Evolutionary conservation across 2,329 filamentous ascomycete species (phyloP).

Genomic region (Claviceps paspali): DNA sequence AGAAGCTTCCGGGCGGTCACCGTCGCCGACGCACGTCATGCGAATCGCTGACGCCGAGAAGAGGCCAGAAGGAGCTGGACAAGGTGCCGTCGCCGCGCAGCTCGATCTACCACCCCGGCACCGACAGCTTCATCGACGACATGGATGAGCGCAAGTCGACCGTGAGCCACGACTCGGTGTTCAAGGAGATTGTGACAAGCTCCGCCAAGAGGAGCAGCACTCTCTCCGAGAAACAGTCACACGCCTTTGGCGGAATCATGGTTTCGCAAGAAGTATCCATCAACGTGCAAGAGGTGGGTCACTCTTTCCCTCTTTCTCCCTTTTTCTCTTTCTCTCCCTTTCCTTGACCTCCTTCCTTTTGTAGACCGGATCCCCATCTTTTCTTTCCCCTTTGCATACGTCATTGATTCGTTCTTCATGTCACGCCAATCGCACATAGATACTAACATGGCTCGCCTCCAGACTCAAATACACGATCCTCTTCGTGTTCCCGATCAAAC

Average conservation of each 20-base stretch:
- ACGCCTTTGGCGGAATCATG: slow-evolving; percentile 39
- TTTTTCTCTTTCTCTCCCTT: no score
- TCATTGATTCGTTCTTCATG: no score
- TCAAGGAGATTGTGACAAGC: slow-evolving; percentile 8
- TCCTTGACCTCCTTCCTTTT: no score
- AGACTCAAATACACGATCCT: background rate
- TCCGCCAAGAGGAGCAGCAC: slow-evolving; percentile 1
- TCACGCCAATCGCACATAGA: no score
- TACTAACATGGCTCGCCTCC: background rate
- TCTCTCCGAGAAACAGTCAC: slow-evolving; percentile 7
- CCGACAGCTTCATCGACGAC: slow-evolving; percentile 6
- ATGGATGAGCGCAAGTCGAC: slow-evolving; percentile 1
- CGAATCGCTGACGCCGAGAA: background rate
- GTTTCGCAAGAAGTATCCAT: slow-evolving; percentile 47
- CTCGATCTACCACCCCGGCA: background rate
- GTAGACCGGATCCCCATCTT: background rate
- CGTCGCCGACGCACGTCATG: background rate
- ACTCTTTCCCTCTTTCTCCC: no score
- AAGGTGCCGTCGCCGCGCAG: slow-evolving; percentile 1
- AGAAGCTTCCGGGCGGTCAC: background rate
- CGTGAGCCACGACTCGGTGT: slow-evolving; percentile 7
- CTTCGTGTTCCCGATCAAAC: background rate
- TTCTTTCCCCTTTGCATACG: no score
- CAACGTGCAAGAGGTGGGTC: slow-evolving; percentile 19
- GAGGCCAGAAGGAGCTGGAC: slow-evolving; percentile 8